phyloP scores from a whole-genome alignment of 148 eudicot species.

The Rhododendron williamsianum region DNA sequence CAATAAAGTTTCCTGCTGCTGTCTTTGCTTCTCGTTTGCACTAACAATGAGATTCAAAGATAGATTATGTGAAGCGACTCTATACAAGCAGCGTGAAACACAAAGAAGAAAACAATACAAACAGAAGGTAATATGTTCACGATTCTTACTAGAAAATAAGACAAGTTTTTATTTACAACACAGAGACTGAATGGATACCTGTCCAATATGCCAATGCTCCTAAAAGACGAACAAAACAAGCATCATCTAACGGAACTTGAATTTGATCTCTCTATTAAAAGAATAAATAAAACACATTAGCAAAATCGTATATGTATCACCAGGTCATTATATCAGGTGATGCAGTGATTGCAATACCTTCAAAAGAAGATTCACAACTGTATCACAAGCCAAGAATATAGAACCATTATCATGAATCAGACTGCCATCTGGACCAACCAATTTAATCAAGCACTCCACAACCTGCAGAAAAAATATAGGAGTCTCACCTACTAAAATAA shows the following conservation, averaged over 20 bases:
- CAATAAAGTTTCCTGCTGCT: background rate
- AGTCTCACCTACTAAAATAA: background rate
- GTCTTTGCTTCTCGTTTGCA: background rate
- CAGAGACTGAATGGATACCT: slow-evolving; percentile 38
- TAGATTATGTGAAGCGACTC: background rate
- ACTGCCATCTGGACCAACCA: slow-evolving; percentile 36
- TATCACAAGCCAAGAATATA: slow-evolving; percentile 80
- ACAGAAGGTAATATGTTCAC: background rate
- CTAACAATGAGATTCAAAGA: background rate
- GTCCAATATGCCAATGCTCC: slow-evolving; percentile 58
- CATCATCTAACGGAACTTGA: slow-evolving; percentile 41
- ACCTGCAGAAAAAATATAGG: slow-evolving; percentile 39
- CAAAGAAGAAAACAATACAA: background rate
- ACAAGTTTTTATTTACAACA: background rate
- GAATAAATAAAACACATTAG: slow-evolving; percentile 1
- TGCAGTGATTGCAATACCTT: slow-evolving; percentile 42
- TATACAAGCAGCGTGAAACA: background rate
- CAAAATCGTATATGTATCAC: background rate
- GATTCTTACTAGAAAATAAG: background rate
- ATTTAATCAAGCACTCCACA: slow-evolving; percentile 52
- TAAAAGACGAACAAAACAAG: slow-evolving; percentile 52
- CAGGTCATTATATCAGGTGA: slow-evolving; percentile 3
- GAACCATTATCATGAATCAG: slow-evolving; percentile 34
- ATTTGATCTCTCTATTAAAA: slow-evolving; percentile 49
- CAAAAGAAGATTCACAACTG: slow-evolving; percentile 66